Conservation (phyloP, 176 grass and related monocot genomes). For the Rhynchospora pubera region DNA sequence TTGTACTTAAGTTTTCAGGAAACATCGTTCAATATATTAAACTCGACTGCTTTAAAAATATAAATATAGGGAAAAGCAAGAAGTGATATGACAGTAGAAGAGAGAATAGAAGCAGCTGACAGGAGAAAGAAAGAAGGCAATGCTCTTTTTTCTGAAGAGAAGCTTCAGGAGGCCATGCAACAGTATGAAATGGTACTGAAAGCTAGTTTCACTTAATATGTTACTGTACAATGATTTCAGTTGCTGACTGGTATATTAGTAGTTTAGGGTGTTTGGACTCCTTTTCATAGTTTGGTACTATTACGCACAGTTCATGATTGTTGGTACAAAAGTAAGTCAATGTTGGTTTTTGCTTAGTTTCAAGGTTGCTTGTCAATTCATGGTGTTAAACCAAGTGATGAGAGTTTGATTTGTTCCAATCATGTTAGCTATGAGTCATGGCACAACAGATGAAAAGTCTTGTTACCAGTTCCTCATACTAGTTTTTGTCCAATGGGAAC, state of each 20-base stretch:
- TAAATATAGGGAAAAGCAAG: constrained; percentile 70
- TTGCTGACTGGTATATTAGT: neutral
- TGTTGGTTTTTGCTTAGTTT: neutral
- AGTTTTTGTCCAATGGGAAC: neutral
- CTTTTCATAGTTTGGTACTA: neutral
- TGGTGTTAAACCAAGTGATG: neutral
- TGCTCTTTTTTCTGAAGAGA: constrained; percentile 71
- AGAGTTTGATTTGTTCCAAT: neutral
- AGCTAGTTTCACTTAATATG: neutral
- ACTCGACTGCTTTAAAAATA: neutral
- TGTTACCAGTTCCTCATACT: neutral
- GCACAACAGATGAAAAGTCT: neutral
- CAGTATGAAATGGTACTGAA: constrained; percentile 86
- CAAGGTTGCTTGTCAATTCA: neutral
- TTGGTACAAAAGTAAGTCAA: neutral
- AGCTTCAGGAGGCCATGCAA: constrained; percentile 81
- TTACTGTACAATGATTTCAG: neutral
- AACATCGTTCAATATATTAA: neutral
- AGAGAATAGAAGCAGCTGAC: constrained; percentile 89
- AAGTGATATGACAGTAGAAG: constrained; percentile 93
- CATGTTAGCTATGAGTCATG: neutral
- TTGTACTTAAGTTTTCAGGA: neutral
- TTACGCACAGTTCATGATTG: neutral
- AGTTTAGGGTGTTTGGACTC: neutral
- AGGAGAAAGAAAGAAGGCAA: constrained; percentile 87